Evolutionary conservation across 2,329 filamentous ascomycete species (phyloP).

Genomic region (Colletotrichum aenigma): DNA sequence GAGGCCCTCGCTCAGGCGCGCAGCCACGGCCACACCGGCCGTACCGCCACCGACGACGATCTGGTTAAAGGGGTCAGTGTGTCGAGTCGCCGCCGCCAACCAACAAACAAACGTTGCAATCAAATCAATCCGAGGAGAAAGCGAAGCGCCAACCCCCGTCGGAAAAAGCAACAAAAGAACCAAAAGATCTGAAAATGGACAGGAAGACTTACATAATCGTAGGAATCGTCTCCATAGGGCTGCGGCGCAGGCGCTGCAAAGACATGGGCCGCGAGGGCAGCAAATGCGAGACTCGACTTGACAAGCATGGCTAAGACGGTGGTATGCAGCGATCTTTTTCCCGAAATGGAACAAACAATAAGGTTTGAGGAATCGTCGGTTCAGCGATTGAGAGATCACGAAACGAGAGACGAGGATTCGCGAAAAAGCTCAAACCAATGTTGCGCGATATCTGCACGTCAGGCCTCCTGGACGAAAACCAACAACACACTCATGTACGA

Average conservation of each 20-base stretch:
- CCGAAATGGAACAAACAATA: neutral
- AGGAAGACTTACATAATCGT: conserved; percentile 20
- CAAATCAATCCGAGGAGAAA: neutral
- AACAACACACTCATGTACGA: neutral
- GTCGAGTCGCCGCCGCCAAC: neutral
- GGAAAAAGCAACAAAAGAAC: neutral
- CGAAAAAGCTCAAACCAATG: neutral
- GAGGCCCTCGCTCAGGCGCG: conserved; percentile 26
- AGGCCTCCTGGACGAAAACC: neutral
- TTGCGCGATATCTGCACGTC: conserved; percentile 8
- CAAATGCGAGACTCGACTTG: conserved; percentile 8
- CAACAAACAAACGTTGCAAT: neutral
- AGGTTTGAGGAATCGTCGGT: neutral
- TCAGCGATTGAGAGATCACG: neutral
- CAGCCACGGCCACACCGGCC: conserved; percentile 34
- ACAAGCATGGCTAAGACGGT: conserved; percentile 16
- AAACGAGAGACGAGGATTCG: neutral
- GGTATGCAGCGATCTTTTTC: neutral
- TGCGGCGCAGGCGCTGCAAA: conserved; percentile 2
- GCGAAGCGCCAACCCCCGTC: neutral
- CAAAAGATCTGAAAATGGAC: neutral
- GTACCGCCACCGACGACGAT: conserved; percentile 39
- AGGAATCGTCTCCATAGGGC: neutral
- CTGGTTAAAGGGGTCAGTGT: neutral
- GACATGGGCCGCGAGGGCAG: neutral